Base-by-base conservation (phyloP, 2,329 filamentous ascomycete genomes). In the Colletotrichum paranaense region DNA sequence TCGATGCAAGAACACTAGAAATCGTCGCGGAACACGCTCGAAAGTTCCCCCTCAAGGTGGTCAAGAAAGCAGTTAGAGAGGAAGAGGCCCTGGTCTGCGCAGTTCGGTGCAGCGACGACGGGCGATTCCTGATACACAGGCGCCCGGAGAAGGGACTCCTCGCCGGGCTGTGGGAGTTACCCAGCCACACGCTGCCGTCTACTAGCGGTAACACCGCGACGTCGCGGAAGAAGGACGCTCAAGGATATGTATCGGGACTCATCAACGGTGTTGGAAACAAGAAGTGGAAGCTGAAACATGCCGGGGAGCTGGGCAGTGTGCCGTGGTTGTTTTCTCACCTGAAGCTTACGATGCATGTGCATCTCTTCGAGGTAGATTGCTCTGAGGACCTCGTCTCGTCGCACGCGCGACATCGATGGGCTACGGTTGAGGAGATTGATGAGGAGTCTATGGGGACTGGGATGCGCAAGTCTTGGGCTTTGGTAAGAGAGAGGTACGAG, bases 271-370 rank as follows among this genome's bases (percentile, higher is more conserved):
- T 14, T 5, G 26, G 46, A 16, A 24, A 32, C 38, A 26, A 26
- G 26, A 52, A 30, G 38, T 4, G 14, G 14, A 63, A 53, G 9
- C 60, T 82, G 22, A 82, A 79, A 59, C 78, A 86, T 56, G 74
- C 81, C 0, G 79, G 79, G 0, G 86, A 88, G 38, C 74, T 90
- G n/a, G 88, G 86, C 0, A 87, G 81, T 56, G 84, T 90, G 14
- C 88, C 88, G 0, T 91, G 89, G 89, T 78, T 87, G 7, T 90
- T 90, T 74, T 90, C 88, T 1, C 89, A 91, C 67, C 78, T 91
- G 1, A 88, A 85, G 78, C 78, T 90, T 75, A 88, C 85, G 1
- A 90, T 90, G 89, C 87, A 90, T 73, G 88, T 90, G 3, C 86
- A 89, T 42, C 68, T 88, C 0, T 89, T 90, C 73, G 80, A 82